Percentiles rank a stretch among this genome's conserved stretches.
Conservation (phyloP, 768 basidiomycete species). For the Pisolithus albus region DNA sequence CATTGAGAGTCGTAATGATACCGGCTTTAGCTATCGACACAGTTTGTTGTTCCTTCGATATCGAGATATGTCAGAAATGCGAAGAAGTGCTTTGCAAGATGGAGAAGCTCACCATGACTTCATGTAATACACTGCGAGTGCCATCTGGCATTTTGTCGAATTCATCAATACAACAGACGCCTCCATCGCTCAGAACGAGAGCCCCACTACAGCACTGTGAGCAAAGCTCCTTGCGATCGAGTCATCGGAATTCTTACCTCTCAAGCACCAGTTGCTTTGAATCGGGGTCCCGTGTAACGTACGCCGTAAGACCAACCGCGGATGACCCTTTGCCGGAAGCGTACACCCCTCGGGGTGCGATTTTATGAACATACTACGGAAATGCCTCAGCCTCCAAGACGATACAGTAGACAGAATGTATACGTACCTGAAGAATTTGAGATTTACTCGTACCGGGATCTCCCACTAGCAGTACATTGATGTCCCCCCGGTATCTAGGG, state of each 20-base stretch:
- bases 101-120: conserved; percentile 79
- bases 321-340: conserved; percentile 98
- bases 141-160: conserved; percentile 99
- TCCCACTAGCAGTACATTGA: conserved; percentile 94
- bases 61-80: background rate
- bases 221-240: background rate
- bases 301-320: conserved; percentile 96
- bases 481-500: conserved; percentile 94
- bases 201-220: conserved; percentile 58
- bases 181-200: conserved; percentile 89
- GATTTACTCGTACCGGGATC: conserved; percentile 97
- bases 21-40: conserved; percentile 99
- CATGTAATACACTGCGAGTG: conserved; percentile 95
- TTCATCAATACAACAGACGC: conserved; percentile 98
- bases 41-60: conserved; percentile 93
- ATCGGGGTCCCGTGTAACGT: conserved; percentile 96
- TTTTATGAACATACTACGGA: conserved; percentile 92
- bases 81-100: background rate
- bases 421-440: conserved; percentile 87
- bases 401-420: conserved; percentile 11
- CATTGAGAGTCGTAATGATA: conserved; percentile 97
- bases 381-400: background rate
- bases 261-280: conserved; percentile 97
- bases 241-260: conserved; percentile 48
- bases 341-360: conserved; percentile 95